Percentiles rank a stretch among this genome's conserved stretches.
Conservation (phyloP, 2,329 filamentous ascomycete species). For the Colletotrichum horii region DNA sequence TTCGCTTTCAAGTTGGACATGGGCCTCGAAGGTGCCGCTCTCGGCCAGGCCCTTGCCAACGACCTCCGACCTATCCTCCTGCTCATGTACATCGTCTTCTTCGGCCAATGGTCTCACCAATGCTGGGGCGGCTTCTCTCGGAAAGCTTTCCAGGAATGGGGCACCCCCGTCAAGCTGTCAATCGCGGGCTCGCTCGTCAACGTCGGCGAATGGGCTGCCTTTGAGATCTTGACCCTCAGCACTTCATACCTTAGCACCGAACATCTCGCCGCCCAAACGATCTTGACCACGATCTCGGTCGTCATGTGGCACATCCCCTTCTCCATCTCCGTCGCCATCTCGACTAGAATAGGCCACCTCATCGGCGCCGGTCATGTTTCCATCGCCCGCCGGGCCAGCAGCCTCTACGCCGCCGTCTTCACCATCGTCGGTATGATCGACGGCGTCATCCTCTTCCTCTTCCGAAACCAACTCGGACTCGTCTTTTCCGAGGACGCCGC, state of each 20-base stretch:
- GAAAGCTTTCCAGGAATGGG: constrained; percentile 41
- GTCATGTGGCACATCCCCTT: constrained; percentile 49
- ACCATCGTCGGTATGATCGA: constrained; percentile 36
- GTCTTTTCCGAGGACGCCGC: constrained; percentile 36
- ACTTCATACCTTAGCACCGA: constrained; percentile 48
- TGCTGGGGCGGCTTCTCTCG: constrained; percentile 51
- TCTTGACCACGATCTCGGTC: constrained; percentile 44
- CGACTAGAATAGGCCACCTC: constrained; percentile 46
- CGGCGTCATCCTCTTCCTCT: constrained; percentile 32
- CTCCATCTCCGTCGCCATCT: constrained; percentile 44
- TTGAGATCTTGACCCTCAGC: constrained; percentile 48
- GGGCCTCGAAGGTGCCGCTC: constrained; percentile 55
- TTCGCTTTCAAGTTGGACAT: constrained; percentile 47
- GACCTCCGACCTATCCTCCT: constrained; percentile 53
- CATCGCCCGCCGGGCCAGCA: constrained; percentile 33
- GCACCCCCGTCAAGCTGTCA: constrained; percentile 42
- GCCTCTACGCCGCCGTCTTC: constrained; percentile 38
- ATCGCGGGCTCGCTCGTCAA: constrained; percentile 43
- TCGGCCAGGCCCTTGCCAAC: constrained; percentile 54
- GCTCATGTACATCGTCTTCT: constrained; percentile 47
- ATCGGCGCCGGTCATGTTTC: constrained; percentile 40
- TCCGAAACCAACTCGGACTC: constrained; percentile 32
- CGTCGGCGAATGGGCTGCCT: constrained; percentile 47
- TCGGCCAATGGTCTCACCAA: constrained; percentile 42
- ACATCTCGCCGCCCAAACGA: constrained; percentile 46